These are phyloP conservation scores for Mycena albidolilacea DNA, from an alignment of 768 basidiomycete genomes.

Conservation along the genomic window DNA sequence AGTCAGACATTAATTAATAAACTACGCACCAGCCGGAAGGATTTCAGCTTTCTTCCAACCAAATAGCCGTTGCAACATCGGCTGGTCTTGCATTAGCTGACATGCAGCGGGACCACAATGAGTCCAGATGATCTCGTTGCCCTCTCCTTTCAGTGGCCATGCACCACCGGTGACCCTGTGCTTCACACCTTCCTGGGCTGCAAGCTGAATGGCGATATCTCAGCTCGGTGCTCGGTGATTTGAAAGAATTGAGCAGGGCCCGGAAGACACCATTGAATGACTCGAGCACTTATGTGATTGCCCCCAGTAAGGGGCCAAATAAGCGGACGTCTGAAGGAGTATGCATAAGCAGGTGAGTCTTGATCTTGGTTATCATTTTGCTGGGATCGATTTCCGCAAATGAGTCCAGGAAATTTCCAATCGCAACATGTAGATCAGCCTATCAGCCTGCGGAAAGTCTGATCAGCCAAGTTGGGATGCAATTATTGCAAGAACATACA, in stretches of 20 bases:
- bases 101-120: neutral
- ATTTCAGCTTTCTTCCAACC: conserved; percentile 9
- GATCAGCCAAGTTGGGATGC: too few species aligned
- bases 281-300: conserved; percentile 39
- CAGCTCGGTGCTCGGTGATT: too few species aligned
- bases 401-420: too few species aligned
- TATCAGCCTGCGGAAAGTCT: too few species aligned
- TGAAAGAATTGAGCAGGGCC: conserved; percentile 37
- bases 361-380: too few species aligned
- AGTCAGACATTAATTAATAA: too few species aligned
- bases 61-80: conserved; percentile 4
- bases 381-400: too few species aligned
- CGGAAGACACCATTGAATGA: conserved; percentile 49
- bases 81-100: conserved; percentile 6
- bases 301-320: too few species aligned
- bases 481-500: too few species aligned
- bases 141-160: conserved; percentile 13
- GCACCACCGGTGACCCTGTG: conserved; percentile 39
- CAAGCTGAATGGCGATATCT: conserved; percentile 20
- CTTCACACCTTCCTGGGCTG: conserved; percentile 34
- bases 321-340: too few species aligned
- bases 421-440: too few species aligned
- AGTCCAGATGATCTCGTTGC: neutral
- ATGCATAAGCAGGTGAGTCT: too few species aligned
- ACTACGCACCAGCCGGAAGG: neutral